Evolutionary conservation across 495 filamentous ascomycete species (phyloP).

Genomic region (Penicillium silybi): DNA sequence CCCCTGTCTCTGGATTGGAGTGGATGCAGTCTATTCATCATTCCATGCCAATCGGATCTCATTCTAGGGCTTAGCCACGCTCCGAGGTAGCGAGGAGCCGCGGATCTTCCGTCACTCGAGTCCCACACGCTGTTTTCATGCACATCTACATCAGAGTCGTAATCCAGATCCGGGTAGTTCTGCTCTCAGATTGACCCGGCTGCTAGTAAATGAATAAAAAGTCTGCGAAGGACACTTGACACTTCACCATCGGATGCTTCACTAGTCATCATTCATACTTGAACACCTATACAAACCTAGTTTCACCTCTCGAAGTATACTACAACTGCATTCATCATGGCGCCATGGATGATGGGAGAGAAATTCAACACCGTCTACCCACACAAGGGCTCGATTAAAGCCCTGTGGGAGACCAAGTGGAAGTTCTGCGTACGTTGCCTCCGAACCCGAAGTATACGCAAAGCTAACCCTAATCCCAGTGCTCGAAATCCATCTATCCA

Average conservation of each 20-base stretch:
- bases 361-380: constrained; percentile 36
- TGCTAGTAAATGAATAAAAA: background rate
- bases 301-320: background rate
- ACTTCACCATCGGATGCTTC: background rate
- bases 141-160: constrained; percentile 1
- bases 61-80: background rate
- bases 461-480: constrained; percentile 36
- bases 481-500: constrained; percentile 64
- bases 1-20: background rate
- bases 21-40: background rate
- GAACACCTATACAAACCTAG: background rate
- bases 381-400: constrained; percentile 69
- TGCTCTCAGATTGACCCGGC: background rate
- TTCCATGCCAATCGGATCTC: background rate
- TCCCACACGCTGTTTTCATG: constrained; percentile 14
- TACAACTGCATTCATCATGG: constrained; percentile 13
- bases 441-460: background rate
- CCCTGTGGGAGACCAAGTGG: constrained; percentile 81
- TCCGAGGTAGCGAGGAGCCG: background rate
- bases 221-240: background rate
- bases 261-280: background rate
- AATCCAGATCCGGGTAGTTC: background rate
- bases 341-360: constrained; percentile 36
- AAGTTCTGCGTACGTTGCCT: constrained; percentile 55
- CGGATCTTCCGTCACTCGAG: background rate